Conservation (phyloP, 2,329 filamentous ascomycete genomes). For the Fusarium subtropicale region DNA sequence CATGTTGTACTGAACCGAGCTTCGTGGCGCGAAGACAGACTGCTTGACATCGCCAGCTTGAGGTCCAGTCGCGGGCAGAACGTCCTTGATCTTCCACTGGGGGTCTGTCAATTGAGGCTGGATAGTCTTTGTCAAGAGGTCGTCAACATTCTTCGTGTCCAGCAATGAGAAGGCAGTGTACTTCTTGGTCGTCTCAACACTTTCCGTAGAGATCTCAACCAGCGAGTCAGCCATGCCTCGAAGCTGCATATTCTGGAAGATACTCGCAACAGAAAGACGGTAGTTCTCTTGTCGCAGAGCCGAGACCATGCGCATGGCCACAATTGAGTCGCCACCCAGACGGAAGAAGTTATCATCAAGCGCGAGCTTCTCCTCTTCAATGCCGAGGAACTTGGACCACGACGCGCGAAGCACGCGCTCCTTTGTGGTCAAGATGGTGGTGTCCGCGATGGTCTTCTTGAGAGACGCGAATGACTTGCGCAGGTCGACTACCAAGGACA, state of each 20-base stretch:
- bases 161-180: conserved; percentile 43
- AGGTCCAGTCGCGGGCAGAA: conserved; percentile 40
- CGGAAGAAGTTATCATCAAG: conserved; percentile 49
- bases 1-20: conserved; percentile 48
- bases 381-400: conserved; percentile 39
- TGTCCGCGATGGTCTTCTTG: conserved; percentile 29
- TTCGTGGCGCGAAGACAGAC: conserved; percentile 38
- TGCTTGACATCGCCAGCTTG: conserved; percentile 41
- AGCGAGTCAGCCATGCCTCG: conserved; percentile 40
- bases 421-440: conserved; percentile 35
- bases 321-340: conserved; percentile 44
- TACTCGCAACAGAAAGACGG: conserved; percentile 44
- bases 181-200: conserved; percentile 8
- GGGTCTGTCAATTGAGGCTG: conserved; percentile 34
- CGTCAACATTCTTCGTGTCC: conserved; percentile 22
- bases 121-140: conserved; percentile 31
- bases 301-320: conserved; percentile 47
- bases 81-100: conserved; percentile 40
- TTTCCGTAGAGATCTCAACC: conserved; percentile 15
- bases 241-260: conserved; percentile 48
- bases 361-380: conserved; percentile 41
- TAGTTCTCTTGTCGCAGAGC: conserved; percentile 42
- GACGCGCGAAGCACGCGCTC: conserved; percentile 35
- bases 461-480: conserved; percentile 31
- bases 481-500: conserved; percentile 32